Evolutionary conservation across 345 rosid genomes (phyloP), one percentile per base, ranked within the genome.

Genomic region (Gossypium ekmanianum): DNA sequence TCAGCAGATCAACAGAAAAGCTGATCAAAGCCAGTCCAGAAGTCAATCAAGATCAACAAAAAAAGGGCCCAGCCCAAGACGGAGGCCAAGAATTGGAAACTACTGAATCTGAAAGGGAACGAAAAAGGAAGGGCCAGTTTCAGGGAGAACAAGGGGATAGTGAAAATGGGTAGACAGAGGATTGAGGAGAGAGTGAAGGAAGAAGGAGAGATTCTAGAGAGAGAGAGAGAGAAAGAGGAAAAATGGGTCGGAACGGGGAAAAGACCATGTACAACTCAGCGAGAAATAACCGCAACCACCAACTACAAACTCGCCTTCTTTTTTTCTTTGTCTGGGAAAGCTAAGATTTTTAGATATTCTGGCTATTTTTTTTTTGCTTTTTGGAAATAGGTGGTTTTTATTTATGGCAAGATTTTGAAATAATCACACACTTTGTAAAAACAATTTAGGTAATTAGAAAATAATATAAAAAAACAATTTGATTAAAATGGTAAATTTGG

Each of bases 1-100:
- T 11, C 29, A 69, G 26, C 76, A 47, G 76, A 73, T 61, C 76
- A 73, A 51, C 41, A 48, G 12, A 45, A 45, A 48, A 16, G 26
- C 44, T 61, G 68, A 61, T 59, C 20, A n/a, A 58, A 61, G 17
- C 3, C 58, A 48, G 11, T 20, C 11, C 61, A 18, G 61, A 34
- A 22, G 55, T 68, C 72, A 24, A 68, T 26, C 57, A 24, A 68
- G 57, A 26, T 16, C 22, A 48, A 11, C 48, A 10, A 9, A 41
- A 34, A 41, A 26, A 59, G 2, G 1, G 1, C 13, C 54, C 13
- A 27, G 18, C 10, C 18, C 45, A 34, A 62, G 11, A 29, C 34
- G 34, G 34, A 34, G 41, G 41, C 7, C 41, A 6, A 34, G 18
- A 20, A 24, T 48, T 16, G 58, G 44, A 26, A 16, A 69, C 14